Base-by-base conservation (phyloP, 352 stramenopile genomes). In the Blastocystis sp. region DNA sequence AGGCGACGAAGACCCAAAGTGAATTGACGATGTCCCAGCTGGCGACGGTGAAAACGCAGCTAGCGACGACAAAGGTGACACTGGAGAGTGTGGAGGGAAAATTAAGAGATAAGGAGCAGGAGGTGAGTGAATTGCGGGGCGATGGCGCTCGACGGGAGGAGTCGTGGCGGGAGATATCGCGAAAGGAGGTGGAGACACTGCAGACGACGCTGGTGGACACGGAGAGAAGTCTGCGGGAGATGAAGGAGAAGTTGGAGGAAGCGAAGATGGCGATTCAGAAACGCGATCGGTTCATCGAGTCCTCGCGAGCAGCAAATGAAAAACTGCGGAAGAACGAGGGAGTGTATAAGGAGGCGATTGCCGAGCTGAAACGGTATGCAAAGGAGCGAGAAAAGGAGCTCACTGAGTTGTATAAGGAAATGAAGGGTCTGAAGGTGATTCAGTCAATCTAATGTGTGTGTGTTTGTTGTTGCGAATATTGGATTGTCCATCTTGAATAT, bases 321-420 rank as follows among this genome's bases (percentile, higher is more conserved):
- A 81, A 81, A 51, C 46, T 81, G 34, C 54, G 56, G 32, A 38
- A 32, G 53, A 81, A 81, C 42, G 69, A 81, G 42, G 51, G 53
- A 3, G 46, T 81, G 49, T 81, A 81, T 29, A 63, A 64, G 42
- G 14, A 61, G 32, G 69, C 48, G 27, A 81, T 81, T 38, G 69
- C 54, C n/a, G 40, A 81, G 40, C 16, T 81, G 36, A 63, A 65
- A 44, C 42, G 46, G 24, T 64, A 42, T 61, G 24, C 56, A 32
- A 81, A 64, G 32, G 69, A 65, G 2, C 46, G 69, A 8, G 69
- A 81, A 42, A 16, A 42, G 14, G 69, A 81, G 24, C 53, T 81
- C n/a, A 51, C 61, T 38, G 69, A 81, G 49, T 21, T 81, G 40
- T 81, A 81, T 81, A 81, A 42, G 40, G 46, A 42, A 49, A 81